Base-by-base conservation (phyloP, 2,329 filamentous ascomycete genomes). In the Ophiostoma populinum region DNA sequence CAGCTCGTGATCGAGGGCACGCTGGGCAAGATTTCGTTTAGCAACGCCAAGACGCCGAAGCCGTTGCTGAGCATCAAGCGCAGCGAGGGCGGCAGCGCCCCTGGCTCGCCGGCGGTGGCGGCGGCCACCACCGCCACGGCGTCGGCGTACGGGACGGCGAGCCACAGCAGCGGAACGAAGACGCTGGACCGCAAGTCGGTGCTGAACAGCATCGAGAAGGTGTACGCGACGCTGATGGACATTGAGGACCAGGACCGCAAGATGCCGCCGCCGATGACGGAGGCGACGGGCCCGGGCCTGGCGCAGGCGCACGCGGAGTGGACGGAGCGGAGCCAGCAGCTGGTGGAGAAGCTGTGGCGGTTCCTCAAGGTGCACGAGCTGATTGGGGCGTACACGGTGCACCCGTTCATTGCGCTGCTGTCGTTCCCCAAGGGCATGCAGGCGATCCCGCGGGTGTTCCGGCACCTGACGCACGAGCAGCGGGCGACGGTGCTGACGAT, bases 381-480 rank as follows among this genome's bases (percentile, higher is more conserved):
- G 1, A 90, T 94, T 46, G 78, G 71, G 19, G 67, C 63, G 30
- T 81, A 77, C 35, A 70, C 79, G 4, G 65, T 75, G 13, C 90
- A 98, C 53, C 90, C 90, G 0, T 98, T 98, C 57, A 94, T 98
- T 46, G 82, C 86, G 31, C 87, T 98, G 54, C 63, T 98, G 31
- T 92, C 86, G 5, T 92, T 90, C 49, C 73, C 77, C 46, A 98
- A 98, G 62, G 90, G 90, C 50, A 95, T 94, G 62, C 93, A 90
- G 61, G 82, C 81, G 2, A 83, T 98, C 41, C 85, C 85, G 33
- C 82, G 90, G 37, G 80, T 95, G 35, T 95, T 95, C 69, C 78
- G 85, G 28, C 83, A 94, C 49, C 80, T 94, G 35, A 80, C 80
- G 43, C 80, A 86, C 42, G 80, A 94, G 51, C 86, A 95, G 56